phyloP scores from a whole-genome alignment of 1,284 basidiomycete genomes.

The Afroboletus lepidellus region DNA sequence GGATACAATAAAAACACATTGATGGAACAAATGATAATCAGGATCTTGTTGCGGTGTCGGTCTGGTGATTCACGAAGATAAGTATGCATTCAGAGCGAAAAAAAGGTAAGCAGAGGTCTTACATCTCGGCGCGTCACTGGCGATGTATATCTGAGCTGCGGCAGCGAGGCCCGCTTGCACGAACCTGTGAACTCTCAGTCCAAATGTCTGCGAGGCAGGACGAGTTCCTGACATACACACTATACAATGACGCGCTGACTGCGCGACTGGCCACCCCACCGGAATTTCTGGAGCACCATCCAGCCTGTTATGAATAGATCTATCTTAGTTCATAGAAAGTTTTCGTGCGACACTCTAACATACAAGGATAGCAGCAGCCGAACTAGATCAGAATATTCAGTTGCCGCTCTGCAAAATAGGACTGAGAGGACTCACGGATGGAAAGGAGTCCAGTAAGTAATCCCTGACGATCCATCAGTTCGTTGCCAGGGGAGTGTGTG shows the following conservation, averaged over 20 bases:
- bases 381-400: conserved; percentile 4
- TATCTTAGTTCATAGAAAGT: too few relatives aligned
- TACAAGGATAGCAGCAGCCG: conserved; percentile 39
- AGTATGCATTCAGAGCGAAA: too few relatives aligned
- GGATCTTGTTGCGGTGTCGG: conserved; percentile 47
- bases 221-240: conserved; percentile 37
- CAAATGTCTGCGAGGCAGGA: background rate
- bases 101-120: background rate
- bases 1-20: conserved; percentile 47
- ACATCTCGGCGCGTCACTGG: conserved; percentile 50
- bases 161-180: conserved; percentile 50
- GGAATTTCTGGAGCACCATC: conserved; percentile 55
- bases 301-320: conserved; percentile 42
- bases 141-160: conserved; percentile 46
- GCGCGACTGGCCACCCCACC: conserved; percentile 55
- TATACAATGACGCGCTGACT: conserved; percentile 54
- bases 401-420: too few relatives aligned
- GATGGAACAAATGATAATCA: conserved; percentile 44
- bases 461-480: conserved; percentile 8
- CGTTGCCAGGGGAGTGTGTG: background rate
- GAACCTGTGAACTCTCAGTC: conserved; percentile 29
- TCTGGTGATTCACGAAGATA: conserved; percentile 40
- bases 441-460: conserved; percentile 19
- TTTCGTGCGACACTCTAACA: too few relatives aligned
- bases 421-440: conserved; percentile 1